A percentile compares a stretch with the other conserved stretches of the same genome.
phyloP scores from a whole-genome alignment of 2,329 filamentous ascomycete species.

The Pestalotiopsis sp. region DNA sequence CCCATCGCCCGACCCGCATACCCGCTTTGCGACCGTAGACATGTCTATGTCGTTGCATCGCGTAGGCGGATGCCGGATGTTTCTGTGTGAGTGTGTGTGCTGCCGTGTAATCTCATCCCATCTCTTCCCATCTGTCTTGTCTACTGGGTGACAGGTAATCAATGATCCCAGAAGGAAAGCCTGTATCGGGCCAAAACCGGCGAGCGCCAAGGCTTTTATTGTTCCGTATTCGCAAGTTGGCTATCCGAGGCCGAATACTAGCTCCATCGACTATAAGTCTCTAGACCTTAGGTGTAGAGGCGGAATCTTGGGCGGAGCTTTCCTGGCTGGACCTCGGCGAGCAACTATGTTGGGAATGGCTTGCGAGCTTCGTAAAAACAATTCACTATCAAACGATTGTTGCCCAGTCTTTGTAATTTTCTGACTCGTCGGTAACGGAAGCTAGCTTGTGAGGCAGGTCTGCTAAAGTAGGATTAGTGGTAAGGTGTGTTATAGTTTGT shows the following conservation, averaged over 20 bases:
- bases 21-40: background rate
- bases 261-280: background rate
- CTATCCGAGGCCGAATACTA: background rate
- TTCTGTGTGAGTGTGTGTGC: background rate
- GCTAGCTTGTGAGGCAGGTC: background rate
- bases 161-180: background rate
- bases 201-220: background rate
- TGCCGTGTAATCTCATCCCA: background rate
- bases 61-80: background rate
- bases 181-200: background rate
- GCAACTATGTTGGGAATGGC: background rate
- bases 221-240: background rate
- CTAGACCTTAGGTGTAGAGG: background rate
- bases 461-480: background rate
- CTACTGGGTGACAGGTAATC: background rate
- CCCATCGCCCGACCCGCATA: slow-evolving; percentile 5
- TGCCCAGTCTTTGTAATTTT: background rate
- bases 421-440: background rate
- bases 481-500: background rate
- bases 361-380: background rate
- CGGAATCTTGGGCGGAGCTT: background rate
- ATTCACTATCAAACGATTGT: background rate
- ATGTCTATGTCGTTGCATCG: background rate
- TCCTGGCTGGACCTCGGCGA: background rate
- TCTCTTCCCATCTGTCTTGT: background rate